Conservation (phyloP, 768 basidiomycete genomes). For the Lactarius indigo region DNA sequence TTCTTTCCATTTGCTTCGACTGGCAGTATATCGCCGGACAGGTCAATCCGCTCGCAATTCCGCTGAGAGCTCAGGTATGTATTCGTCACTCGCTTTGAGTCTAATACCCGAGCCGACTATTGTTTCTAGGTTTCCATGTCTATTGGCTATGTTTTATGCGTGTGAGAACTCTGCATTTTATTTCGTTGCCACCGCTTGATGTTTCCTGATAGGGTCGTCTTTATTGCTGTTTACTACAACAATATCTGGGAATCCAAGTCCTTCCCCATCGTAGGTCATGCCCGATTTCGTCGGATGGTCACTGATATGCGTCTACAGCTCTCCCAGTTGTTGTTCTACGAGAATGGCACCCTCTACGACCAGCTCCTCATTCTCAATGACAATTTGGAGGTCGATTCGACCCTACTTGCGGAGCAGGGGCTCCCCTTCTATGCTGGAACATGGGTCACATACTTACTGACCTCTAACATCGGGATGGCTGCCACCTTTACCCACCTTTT, state of each 20-base stretch:
- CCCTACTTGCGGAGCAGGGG: too few relatives aligned
- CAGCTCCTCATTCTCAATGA: constrained; percentile 34
- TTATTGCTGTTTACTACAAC: constrained; percentile 30
- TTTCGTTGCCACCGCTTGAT: background rate
- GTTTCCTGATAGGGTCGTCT: constrained; percentile 25
- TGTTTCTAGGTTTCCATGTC: constrained; percentile 43
- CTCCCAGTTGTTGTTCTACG: constrained; percentile 29
- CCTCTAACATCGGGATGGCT: constrained; percentile 47
- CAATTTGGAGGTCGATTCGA: constrained; percentile 42
- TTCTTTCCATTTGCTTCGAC: constrained; percentile 30
- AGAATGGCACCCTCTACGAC: constrained; percentile 29
- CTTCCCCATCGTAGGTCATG: constrained; percentile 20
- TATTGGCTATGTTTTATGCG: constrained; percentile 50
- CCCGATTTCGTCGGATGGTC: background rate
- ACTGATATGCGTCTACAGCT: constrained; percentile 18
- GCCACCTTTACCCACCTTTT: constrained; percentile 48
- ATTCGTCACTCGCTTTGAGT: background rate
- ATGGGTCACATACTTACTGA: constrained; percentile 44
- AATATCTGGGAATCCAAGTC: constrained; percentile 29
- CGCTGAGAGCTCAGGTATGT: constrained; percentile 44
- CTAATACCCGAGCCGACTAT: background rate
- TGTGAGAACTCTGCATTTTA: constrained; percentile 34
- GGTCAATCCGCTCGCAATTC: constrained; percentile 49
- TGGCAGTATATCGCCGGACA: constrained; percentile 31
- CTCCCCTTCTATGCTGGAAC: constrained; percentile 46